Base-by-base conservation (phyloP, 805 yeast genomes). In the Blastobotrys robertii region DNA sequence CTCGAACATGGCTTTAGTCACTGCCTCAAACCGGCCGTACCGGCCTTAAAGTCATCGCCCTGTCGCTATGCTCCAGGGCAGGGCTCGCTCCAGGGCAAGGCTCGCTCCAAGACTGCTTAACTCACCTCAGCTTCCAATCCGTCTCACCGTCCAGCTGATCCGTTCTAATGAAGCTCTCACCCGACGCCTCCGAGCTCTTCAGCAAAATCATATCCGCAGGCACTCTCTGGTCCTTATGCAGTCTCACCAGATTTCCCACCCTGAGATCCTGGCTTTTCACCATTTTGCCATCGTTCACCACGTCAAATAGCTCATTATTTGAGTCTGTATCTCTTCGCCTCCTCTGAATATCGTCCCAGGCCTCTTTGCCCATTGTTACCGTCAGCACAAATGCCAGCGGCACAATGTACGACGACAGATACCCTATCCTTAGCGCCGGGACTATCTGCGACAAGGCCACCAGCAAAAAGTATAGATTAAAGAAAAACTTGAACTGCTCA, bases 111-210 rank as follows among this genome's bases (percentile, higher is more conserved):
- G 25, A 6, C 6, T 19, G 25, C 6, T 19, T 19, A 4, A 19
- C 25, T 19, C 25, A 19, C 54, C 98, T 70, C 43, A 92, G 68
- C 60, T 92, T 92, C 99, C 99, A 92, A 65, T 92, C 99, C 4
- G 99, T 92, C 62, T 92, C 99, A 58, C 99, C 99, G 62, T 92
- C 99, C 40, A 92, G 69, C 64, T 92, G 99, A 66, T 92, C 99
- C 0, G 99, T 92, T 55, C 94, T 84, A 50, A 92, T 84, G 55
- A 94, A 92, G 1, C 88, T 74, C 57, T 92, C 99, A 6, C 96
- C 97, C 2, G 70, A 58, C 2, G 67, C 63, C 57, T 85, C 96
- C 44, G 86, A 79, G 1, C 95, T 80, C 57, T 85, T 94, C 36
- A 92, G 64, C 22, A 92, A 63, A 6, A 92, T 67, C 77, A 87